Conservation (phyloP, 129 eudicot species). For the Flaveria bidentis region DNA sequence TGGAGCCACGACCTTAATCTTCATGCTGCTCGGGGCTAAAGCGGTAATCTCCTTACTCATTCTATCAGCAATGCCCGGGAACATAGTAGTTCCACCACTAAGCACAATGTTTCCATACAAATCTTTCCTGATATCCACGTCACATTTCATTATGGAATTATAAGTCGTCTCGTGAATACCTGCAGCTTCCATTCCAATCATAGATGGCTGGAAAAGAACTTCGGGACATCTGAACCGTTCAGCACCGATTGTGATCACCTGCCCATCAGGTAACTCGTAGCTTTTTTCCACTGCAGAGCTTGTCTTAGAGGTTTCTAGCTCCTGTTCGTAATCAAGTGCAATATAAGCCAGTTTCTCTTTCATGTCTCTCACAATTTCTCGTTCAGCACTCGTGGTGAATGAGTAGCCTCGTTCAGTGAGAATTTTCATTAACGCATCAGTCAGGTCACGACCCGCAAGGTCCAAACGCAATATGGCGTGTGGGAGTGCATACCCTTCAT, state of each 20-base stretch:
- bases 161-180: constrained; percentile 14
- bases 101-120: constrained; percentile 15
- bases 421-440: not conserved
- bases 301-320: constrained; percentile 15
- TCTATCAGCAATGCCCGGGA: constrained; percentile 6
- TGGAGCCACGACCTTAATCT: constrained; percentile 9
- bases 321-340: not conserved
- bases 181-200: constrained; percentile 6
- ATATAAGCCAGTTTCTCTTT: constrained; percentile 10
- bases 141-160: not conserved
- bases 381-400: constrained; percentile 17
- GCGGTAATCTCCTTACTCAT: constrained; percentile 19
- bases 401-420: constrained; percentile 6
- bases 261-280: constrained; percentile 5
- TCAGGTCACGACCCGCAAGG: not conserved
- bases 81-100: constrained; percentile 20
- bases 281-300: constrained; percentile 1
- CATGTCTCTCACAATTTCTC: constrained; percentile 14
- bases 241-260: constrained; percentile 8
- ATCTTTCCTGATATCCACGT: constrained; percentile 11
- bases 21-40: constrained; percentile 13
- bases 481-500: constrained; percentile 5
- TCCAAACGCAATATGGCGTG: constrained; percentile 1
- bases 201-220: constrained; percentile 9
- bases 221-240: constrained; percentile 11